Evolutionary conservation across 2,329 filamentous ascomycete genomes (phyloP), one percentile per base, ranked within the genome.

Genomic region (Aspergillus udagawae): DNA sequence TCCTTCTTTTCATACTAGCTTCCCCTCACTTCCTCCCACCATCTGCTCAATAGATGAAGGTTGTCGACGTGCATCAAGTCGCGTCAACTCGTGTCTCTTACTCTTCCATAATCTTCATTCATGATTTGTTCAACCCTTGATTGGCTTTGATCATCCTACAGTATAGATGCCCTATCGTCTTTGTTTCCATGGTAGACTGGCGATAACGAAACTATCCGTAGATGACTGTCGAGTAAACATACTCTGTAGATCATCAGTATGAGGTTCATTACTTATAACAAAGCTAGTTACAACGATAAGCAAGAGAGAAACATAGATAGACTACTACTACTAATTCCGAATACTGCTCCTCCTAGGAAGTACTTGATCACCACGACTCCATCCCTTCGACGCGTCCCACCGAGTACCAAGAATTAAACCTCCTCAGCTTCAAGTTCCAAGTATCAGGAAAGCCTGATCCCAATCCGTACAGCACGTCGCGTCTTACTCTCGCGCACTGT

Each of bases 351-450:
- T 44, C 20, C 17, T 35, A 17, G 32, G 32, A 9, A 44, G 32
- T 14, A 35, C 32, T 14, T 44, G 41, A 44, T 23, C 5, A 42
- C 9, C 4, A 32, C 49, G 35, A 54, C 49, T 51, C 35, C 49
- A 61, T 63, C 64, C 64, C 63, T 65, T 50, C 55, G 64, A 65
- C 65, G 63, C 65, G 64, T 62, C 54, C 45, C 9, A 38, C 52
- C 48, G 51, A 55, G 14, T 17, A 17, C 14, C 32, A 38, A 6
- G 32, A 38, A 38, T 38, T 7, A 38, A 5, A 17, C 32, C 32
- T 35, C 29, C 29, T 32, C 14, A 17, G 5, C 32, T 38, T 38
- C 32, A 38, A 17, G 14, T 38, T 38, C 32, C 32, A 38, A 38
- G 32, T 6, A 17, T 3, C 14, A 38, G 14, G 14, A 38, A 35